Percentiles rank a stretch among this genome's conserved stretches.
Conservation (phyloP, 129 eudicot species). For the Helianthus annuus region DNA sequence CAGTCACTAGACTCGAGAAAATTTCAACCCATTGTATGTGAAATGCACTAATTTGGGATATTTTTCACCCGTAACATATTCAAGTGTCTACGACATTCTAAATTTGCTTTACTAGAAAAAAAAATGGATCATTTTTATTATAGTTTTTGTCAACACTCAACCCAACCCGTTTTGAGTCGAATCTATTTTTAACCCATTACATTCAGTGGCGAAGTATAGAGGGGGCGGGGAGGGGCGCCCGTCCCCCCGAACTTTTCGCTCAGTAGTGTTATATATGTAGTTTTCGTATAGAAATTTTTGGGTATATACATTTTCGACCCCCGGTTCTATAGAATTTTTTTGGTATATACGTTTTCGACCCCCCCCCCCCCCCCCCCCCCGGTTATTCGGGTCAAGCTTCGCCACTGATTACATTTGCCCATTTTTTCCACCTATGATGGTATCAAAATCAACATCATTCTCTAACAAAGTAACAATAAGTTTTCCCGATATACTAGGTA, state of each 20-base stretch:
- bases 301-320: too few species aligned
- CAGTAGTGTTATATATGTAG: too few species aligned
- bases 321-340: too few species aligned
- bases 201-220: too few species aligned
- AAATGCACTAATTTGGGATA: background rate
- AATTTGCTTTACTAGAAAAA: background rate
- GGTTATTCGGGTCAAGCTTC: too few species aligned
- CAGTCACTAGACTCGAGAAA: background rate
- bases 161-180: background rate
- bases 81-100: background rate
- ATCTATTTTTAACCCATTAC: background rate
- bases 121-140: background rate
- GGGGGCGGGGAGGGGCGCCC: too few species aligned
- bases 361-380: too few species aligned
- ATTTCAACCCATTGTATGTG: constrained; percentile 2
- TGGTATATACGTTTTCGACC: too few species aligned
- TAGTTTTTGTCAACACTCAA: background rate
- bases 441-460: constrained; percentile 1
- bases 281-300: too few species aligned
- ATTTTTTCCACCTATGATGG: background rate
- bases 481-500: background rate
- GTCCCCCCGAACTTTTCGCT: too few species aligned
- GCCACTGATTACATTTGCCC: too few species aligned
- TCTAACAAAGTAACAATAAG: background rate
- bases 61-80: background rate